Evolutionary conservation across 108 stramenopile species (phyloP).

Genomic region (Nitzschia palea): DNA sequence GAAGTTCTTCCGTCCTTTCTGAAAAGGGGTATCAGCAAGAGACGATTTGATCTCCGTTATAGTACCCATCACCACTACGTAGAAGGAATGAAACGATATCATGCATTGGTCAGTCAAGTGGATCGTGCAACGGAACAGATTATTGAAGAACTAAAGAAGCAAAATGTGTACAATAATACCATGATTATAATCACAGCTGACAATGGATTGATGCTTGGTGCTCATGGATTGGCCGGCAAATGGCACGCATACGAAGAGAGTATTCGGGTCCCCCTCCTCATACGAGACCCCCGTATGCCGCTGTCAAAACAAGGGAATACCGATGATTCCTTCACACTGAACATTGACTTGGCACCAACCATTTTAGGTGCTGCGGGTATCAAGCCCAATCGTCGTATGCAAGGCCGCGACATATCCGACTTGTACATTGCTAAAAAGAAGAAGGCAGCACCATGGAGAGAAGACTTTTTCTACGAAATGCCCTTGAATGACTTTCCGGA

Average conservation of each 20-base stretch:
- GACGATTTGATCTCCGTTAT: constrained; percentile 54
- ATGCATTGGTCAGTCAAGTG: constrained; percentile 64
- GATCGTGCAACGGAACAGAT: constrained; percentile 52
- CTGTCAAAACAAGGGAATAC: constrained; percentile 40
- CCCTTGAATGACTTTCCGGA: constrained; percentile 50
- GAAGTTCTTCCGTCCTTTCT: constrained; percentile 52
- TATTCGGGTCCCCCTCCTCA: constrained; percentile 70
- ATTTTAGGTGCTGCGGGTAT: constrained; percentile 66
- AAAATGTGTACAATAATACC: constrained; percentile 55
- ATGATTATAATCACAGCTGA: constrained; percentile 75
- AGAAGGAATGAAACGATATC: constrained; percentile 70
- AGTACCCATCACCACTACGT: constrained; percentile 55
- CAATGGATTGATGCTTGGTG: constrained; percentile 55
- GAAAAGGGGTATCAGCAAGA: constrained; percentile 44
- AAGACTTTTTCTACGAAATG: constrained; percentile 67
- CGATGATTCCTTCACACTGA: constrained; percentile 62
- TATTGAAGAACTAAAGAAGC: constrained; percentile 48
- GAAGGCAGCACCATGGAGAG: constrained; percentile 40
- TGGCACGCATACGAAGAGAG: constrained; percentile 75
- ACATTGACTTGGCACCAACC: constrained; percentile 67
- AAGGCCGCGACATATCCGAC: constrained; percentile 66
- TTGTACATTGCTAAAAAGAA: constrained; percentile 39
- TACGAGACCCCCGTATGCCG: constrained; percentile 70
- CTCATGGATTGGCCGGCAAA: constrained; percentile 73
- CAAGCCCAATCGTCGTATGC: constrained; percentile 44